These are phyloP conservation scores for Volvox carteri DNA, from an alignment of 163 green algal genomes.

Conservation along the genomic window DNA sequence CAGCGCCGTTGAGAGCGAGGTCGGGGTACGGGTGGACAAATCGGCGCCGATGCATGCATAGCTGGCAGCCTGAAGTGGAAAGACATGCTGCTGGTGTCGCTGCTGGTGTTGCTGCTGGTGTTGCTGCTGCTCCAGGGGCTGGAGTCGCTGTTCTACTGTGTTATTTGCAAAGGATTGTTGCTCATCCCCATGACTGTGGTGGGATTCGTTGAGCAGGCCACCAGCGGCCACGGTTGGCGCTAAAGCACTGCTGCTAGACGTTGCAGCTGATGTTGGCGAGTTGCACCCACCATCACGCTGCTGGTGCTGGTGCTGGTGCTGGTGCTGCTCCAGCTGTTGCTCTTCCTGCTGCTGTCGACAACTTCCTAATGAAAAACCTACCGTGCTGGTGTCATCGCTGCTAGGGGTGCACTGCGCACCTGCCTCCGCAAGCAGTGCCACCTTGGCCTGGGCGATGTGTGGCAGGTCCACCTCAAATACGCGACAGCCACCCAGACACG, in stretches of 20 bases:
- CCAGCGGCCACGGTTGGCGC: neutral
- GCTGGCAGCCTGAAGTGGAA: conserved; percentile 55
- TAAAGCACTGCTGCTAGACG: too few species aligned
- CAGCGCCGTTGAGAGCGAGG: conserved; percentile 58
- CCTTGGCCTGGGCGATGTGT: conserved; percentile 55
- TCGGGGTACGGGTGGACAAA: conserved; percentile 18
- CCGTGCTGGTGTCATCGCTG: too few species aligned
- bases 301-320: neutral
- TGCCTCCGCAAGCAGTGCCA: conserved; percentile 55
- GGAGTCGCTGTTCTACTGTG: neutral
- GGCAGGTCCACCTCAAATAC: conserved; percentile 41
- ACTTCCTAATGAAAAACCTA: too few species aligned
- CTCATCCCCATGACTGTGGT: neutral
- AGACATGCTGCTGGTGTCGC: neutral
- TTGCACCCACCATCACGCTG: conserved; percentile 1
- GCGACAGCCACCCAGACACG: conserved; percentile 23
- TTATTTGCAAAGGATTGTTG: too few species aligned
- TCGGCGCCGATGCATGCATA: conserved; percentile 65
- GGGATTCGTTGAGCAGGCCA: neutral
- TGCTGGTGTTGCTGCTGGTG: conserved; percentile 14
- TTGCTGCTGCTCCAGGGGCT: conserved; percentile 11
- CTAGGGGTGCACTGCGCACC: conserved; percentile 41
- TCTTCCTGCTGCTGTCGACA: too few species aligned
- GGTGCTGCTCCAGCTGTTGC: too few species aligned
- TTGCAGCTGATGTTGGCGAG: too few species aligned